Evolutionary conservation across 208 protist genomes (phyloP), one percentile per base, ranked within the genome.

Genomic region (Trypanosoma grayi): DNA sequence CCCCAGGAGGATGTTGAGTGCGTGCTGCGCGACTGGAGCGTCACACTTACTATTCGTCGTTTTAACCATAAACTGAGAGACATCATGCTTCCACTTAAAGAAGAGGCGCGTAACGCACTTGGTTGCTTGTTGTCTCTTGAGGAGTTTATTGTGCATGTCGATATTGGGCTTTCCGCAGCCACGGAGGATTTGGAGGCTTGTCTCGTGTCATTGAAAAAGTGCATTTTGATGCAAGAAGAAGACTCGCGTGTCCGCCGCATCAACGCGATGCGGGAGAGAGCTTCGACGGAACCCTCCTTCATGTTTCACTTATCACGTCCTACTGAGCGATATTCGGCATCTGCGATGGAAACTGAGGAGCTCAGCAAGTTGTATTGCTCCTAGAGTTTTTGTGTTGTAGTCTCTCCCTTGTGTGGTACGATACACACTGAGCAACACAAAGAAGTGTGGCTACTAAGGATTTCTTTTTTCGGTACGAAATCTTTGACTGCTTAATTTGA

Each of bases 301-400:
- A 20, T 24, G 28, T 37, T 47, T 50, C 25, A 46, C 0, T 1
- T 31, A 25, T 31, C 36, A 13, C 3, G 50, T 22, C 36, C 50
- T 24, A 36, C 18, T 8, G 30, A 30, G 18, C 60, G 27, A 14
- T 20, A 4, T 16, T 30, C 25, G n/a, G 27, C 22, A 51, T 24
- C 36, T 37, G 37, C 20, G 24, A 40, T n/a, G 16, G 60, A 66
- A 57, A 66, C 60, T 28, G 60, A 66, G 31, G 60, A 66, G 45
- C 60, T 66, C 40, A 66, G 60, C 51, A 66, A 57, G 34, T 33
- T 66, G 50, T 66, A 66, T 50, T 66, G 60, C 28, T 66, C 48
- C 10, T 66, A 66, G 50, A 58, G 37, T 28, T 45, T 39, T 46
- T 33, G 18, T 44, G 10, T 39, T 20, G 18, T 33, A 45, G 22